Percentiles rank a stretch among this genome's conserved stretches.
Conservation (phyloP, 495 filamentous ascomycete genomes). For the Filosporella fistucella region DNA sequence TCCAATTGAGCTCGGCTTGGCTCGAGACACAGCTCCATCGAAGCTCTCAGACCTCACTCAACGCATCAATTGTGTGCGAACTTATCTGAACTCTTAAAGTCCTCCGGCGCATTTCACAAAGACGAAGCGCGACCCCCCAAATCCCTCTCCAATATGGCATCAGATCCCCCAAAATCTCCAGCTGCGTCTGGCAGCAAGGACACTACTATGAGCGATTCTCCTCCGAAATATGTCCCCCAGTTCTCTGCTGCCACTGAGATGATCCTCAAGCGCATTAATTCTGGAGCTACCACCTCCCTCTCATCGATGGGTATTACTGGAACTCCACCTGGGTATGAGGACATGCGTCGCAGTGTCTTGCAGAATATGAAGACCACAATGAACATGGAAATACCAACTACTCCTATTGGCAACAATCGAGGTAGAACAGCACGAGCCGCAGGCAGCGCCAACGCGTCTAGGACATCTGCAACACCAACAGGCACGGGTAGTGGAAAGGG, state of each 20-base stretch:
- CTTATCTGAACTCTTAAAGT: background rate
- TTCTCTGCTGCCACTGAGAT: conserved; percentile 51
- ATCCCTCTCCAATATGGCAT: conserved; percentile 15
- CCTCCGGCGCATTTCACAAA: conserved; percentile 18
- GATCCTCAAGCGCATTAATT: conserved; percentile 48
- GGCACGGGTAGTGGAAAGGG: conserved; percentile 10
- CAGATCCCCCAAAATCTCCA: conserved; percentile 8
- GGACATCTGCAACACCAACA: conserved; percentile 12
- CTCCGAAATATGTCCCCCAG: conserved; percentile 34
- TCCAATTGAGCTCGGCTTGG: conserved; percentile 13
- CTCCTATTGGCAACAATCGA: conserved; percentile 9
- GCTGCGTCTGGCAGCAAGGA: conserved; percentile 11
- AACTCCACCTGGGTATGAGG: conserved; percentile 37
- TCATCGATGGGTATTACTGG: conserved; percentile 25
- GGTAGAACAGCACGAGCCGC: conserved; percentile 5
- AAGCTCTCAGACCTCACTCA: background rate
- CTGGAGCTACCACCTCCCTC: conserved; percentile 22
- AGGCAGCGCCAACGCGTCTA: conserved; percentile 5
- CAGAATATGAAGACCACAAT: conserved; percentile 44
- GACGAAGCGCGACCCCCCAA: background rate
- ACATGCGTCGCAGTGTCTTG: conserved; percentile 41
- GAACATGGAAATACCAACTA: conserved; percentile 33
- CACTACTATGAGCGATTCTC: conserved; percentile 12
- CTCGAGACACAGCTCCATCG: background rate
- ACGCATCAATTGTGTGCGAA: background rate